These are phyloP conservation scores for Tillandsia leiboldiana DNA, from an alignment of 176 grass and related monocot species.

Conservation along the genomic window DNA sequence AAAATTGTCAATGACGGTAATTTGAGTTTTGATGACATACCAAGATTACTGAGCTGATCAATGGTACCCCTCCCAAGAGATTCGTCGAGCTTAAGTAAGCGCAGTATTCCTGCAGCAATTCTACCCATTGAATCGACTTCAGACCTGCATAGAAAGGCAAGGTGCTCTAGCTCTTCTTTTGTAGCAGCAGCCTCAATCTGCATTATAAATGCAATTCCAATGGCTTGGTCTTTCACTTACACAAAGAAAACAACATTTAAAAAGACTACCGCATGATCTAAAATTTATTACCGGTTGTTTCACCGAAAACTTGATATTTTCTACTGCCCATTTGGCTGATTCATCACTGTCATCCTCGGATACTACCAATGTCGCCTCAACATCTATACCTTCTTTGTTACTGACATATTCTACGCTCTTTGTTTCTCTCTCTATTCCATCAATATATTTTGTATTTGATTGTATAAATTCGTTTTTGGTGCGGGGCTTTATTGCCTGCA, in stretches of 20 bases:
- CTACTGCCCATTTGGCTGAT: slow-evolving; percentile 58
- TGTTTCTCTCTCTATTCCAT: slow-evolving; percentile 14
- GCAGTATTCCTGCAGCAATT: slow-evolving; percentile 84
- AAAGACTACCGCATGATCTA: not conserved
- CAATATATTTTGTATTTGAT: slow-evolving; percentile 31
- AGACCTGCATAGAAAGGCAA: slow-evolving; percentile 65
- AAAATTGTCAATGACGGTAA: not conserved
- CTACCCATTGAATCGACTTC: slow-evolving; percentile 95
- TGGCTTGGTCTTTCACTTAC: not conserved
- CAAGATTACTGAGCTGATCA: slow-evolving; percentile 77
- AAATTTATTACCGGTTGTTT: slow-evolving; percentile 66
- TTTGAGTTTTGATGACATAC: slow-evolving; percentile 30
- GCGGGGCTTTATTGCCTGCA: slow-evolving; percentile 85
- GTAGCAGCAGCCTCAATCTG: slow-evolving; percentile 94
- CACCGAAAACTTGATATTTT: slow-evolving; percentile 93
- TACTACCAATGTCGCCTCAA: slow-evolving; percentile 65
- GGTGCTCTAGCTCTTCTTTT: slow-evolving; percentile 84
- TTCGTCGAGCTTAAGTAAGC: slow-evolving; percentile 86
- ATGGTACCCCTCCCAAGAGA: slow-evolving; percentile 84
- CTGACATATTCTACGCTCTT: slow-evolving; percentile 23
- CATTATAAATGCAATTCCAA: slow-evolving; percentile 5
- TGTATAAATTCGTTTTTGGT: slow-evolving; percentile 27
- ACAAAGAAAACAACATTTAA: not conserved
- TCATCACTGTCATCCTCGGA: slow-evolving; percentile 50
- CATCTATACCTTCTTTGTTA: slow-evolving; percentile 57